These are phyloP conservation scores for Poa annua DNA, from an alignment of 176 grass and related monocot species.

Conservation along the genomic window DNA sequence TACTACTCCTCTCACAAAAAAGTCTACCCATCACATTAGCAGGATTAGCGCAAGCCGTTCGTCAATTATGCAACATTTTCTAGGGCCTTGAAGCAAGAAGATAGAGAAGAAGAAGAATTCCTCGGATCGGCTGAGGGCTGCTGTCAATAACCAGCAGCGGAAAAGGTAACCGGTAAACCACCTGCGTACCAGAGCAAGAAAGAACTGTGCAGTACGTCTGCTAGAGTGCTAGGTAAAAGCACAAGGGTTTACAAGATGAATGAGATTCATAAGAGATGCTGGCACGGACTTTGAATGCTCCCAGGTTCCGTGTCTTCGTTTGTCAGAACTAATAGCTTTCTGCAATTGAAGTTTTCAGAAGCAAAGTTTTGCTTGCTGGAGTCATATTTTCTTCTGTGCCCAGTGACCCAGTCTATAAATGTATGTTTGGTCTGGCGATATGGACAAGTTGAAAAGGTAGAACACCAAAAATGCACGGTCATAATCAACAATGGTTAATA, in stretches of 20 bases:
- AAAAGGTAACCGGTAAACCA: constrained; percentile 20
- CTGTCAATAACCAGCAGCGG: constrained; percentile 42
- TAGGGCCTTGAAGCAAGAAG: constrained; percentile 45
- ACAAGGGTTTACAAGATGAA: not conserved
- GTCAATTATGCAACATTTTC: not conserved
- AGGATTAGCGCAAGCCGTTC: constrained; percentile 48
- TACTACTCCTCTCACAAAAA: constrained; percentile 61
- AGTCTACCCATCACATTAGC: constrained; percentile 34
- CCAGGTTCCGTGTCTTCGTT: not conserved
- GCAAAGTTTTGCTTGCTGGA: not conserved
- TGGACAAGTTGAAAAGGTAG: not conserved
- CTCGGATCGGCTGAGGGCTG: not conserved
- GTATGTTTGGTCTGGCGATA: not conserved
- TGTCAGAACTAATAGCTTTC: not conserved
- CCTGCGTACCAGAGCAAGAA: constrained; percentile 26
- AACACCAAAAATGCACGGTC: not conserved
- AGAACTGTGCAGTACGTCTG: constrained; percentile 31
- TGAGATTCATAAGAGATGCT: constrained; percentile 16
- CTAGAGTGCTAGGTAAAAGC: not conserved
- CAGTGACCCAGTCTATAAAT: not conserved
- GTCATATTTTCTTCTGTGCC: not conserved
- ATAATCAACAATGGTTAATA: not conserved
- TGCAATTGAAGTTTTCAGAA: not conserved
- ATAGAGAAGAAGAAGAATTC: constrained; percentile 45
- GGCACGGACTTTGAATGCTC: not conserved